Evolutionary conservation across 2,329 filamentous ascomycete genomes (phyloP), one percentile per base, ranked within the genome.

Genomic region (Ophiostoma piceae): DNA sequence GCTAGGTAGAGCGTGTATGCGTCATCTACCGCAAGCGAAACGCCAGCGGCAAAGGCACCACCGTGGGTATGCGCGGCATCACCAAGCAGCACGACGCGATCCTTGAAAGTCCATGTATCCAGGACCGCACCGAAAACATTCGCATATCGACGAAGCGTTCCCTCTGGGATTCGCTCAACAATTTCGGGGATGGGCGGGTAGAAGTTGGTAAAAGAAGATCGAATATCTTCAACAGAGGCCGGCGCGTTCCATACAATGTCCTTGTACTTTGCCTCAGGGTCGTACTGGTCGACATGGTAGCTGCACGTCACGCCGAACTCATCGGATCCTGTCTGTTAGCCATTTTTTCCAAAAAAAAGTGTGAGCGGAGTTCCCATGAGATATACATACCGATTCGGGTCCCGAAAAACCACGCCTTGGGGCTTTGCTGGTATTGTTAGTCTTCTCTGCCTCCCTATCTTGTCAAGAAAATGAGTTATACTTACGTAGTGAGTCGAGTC

Each of bases 1-100:
- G 51, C 51, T 12, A 57, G 51, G n/a, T 57, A 57, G 51, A 57
- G 51, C 51, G 51, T 57, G 12, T 57, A 57, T 22, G 51, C 51
- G 11, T 57, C n/a, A 47, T 71, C 71, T 35, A 71, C 64, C 8
- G 71, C 71, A 7, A 71, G 67, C 32, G 71, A 71, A 39, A 71
- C 43, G 1, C 70, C 70, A 22, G 51, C 51, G 3, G 22, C 51
- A 26, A 57, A 57, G 51, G 51, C 51, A 57, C 51, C 51, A 6
- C 51, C 51, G 8, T 57, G 51, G 51, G 51, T 57, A 22, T 57
- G 51, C 26, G 51, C 51, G 3, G 51, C 51, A 26, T 57, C 51
- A 26, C 51, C 22, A 12, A 57, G n/a, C 3, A 57, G 22, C n/a
- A 57, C 51, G 22, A 57, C 51, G 3, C 51, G 51, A 26, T 9